Conservation (phyloP, 371 early-diverging fungal species). For the Mortierella sp. region DNA sequence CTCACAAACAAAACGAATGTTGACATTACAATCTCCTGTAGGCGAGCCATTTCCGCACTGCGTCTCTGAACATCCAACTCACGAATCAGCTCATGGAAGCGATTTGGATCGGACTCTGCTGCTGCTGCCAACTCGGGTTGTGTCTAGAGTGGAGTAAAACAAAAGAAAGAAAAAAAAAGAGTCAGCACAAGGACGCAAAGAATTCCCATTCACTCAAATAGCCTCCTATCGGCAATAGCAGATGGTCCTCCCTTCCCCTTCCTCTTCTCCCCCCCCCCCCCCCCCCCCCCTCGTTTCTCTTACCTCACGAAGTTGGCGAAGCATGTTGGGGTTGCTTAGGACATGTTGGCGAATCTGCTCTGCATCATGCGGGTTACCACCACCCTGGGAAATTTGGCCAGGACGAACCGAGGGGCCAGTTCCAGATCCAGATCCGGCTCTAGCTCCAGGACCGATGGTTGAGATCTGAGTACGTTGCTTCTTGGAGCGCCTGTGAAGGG, state of each 20-base stretch:
- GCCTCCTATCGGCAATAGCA: no score
- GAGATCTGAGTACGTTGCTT: conserved; percentile 35
- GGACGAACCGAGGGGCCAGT: conserved; percentile 15
- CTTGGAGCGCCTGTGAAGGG: conserved; percentile 59
- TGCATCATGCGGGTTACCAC: conserved; percentile 58
- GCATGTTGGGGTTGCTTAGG: conserved; percentile 70
- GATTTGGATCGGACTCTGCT: conserved; percentile 72
- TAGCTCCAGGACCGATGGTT: conserved; percentile 15
- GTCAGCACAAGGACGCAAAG: not conserved
- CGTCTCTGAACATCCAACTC: conserved; percentile 69
- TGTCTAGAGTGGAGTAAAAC: conserved; percentile 54
- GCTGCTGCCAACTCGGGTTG: conserved; percentile 80
- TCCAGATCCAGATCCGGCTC: conserved; percentile 13
- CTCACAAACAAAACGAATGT: no score
- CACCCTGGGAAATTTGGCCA: conserved; percentile 30
- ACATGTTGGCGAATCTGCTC: conserved; percentile 84
- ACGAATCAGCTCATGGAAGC: conserved; percentile 71
- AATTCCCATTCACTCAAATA: no score
- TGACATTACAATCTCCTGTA: conserved; percentile 60
- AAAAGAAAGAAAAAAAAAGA: not conserved
- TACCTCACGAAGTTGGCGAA: conserved; percentile 72
- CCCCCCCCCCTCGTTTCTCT: no score
- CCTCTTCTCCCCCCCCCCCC: no score
- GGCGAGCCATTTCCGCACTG: conserved; percentile 65
- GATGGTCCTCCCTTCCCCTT: no score